Base-by-base conservation (phyloP, 2,329 filamentous ascomycete genomes). In the Aspergillus melleus region DNA sequence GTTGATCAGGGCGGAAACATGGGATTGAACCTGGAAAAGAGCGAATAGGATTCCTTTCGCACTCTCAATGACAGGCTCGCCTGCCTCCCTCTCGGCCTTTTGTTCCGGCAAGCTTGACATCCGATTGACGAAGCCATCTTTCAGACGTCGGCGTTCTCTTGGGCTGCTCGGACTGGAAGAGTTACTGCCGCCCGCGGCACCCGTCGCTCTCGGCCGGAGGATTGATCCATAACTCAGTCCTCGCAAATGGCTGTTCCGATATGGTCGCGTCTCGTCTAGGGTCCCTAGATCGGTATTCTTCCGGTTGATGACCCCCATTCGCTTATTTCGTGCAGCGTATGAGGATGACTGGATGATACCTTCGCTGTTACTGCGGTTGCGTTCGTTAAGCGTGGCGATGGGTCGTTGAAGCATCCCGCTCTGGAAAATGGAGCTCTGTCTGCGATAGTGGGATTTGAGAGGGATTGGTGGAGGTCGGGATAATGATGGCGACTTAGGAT, bases 391-490 rank as follows among this genome's bases (percentile, higher is more conserved):
- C 75, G 90, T 87, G n/a, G 92, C 84, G 2, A 88, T 86, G 1
- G 92, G 90, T 58, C 89, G 83, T 58, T 90, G 86, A 50, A 87
- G 79, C 6, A 84, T 79, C 6, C 76, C 70, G 60, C 70, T 71
- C 39, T 77, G 72, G 42, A 73, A 72, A 22, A 64, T 66, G 12
- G 68, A 63, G 26, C 70, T 69, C 57, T 80, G 78, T 24, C 77
- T 77, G 30, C 93, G 87, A 66, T 91, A 91, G 73, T 96, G 92
- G 3, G 92, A 95, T 61, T 90, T 85, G 4, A 86, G 85, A 0
- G 92, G 92, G 61, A 96, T 90, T 0, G 90, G 90, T 2, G 93
- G 91, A 29, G 90, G 83, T 36, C 89, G 85, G 20, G 82, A 79
- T 11, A 85, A 76, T 42, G 83, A 87, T 14, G 90, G 90, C 4